Conservation (phyloP, 2,329 filamentous ascomycete genomes). For the Paecilomyces sp. region DNA sequence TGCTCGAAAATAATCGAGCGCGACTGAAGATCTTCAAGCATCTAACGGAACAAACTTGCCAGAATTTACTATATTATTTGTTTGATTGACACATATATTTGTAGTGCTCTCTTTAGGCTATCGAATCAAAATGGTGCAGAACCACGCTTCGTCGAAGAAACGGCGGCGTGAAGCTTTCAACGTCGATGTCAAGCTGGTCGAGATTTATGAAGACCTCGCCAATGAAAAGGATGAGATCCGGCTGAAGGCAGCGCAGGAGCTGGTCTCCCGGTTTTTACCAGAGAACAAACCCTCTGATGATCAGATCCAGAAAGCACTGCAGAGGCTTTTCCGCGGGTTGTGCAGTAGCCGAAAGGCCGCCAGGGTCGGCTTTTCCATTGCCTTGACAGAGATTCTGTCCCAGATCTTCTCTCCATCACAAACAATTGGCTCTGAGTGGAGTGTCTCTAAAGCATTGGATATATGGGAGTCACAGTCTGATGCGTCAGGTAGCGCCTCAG, state of each 20-base stretch:
- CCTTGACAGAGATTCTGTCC: conserved; percentile 71
- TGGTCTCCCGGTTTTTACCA: conserved; percentile 38
- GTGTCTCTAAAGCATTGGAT: conserved; percentile 39
- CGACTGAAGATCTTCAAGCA: conserved; percentile 1
- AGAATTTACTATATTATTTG: conserved; percentile 10
- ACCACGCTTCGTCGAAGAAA: conserved; percentile 23
- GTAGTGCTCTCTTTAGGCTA: conserved; percentile 4
- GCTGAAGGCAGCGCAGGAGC: conserved; percentile 36
- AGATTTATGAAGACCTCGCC: conserved; percentile 44
- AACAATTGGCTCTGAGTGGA: conserved; percentile 21
- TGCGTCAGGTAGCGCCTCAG: conserved; percentile 44
- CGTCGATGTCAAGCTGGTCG: conserved; percentile 39
- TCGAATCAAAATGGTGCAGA: conserved; percentile 19
- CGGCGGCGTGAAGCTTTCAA: conserved; percentile 34
- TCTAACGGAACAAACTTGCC: neutral
- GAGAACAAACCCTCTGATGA: conserved; percentile 33
- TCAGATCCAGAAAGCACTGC: conserved; percentile 36
- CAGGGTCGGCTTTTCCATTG: conserved; percentile 80
- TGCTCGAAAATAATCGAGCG: neutral
- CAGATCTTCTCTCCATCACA: conserved; percentile 51
- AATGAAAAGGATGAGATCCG: conserved; percentile 40
- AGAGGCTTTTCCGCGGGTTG: conserved; percentile 74
- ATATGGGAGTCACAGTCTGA: conserved; percentile 48
- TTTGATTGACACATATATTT: conserved; percentile 10
- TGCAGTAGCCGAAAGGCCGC: conserved; percentile 87